Evolutionary conservation across 257 asterid genomes (phyloP).

Genomic region (Solanum gandarillasii): DNA sequence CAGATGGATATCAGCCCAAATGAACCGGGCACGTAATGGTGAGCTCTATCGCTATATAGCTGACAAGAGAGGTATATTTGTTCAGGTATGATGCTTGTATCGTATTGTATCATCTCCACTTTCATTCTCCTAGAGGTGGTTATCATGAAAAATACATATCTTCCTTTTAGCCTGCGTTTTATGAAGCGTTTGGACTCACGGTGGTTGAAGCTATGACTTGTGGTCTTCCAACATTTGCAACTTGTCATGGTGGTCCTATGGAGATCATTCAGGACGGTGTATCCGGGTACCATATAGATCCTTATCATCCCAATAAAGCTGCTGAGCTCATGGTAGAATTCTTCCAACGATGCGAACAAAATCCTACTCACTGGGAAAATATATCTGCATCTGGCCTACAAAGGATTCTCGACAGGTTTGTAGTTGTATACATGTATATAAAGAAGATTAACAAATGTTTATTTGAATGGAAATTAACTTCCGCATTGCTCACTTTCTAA

Average conservation of each 20-base stretch:
- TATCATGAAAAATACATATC: not conserved
- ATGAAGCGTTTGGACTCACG: conserved; percentile 96
- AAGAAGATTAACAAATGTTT: not conserved
- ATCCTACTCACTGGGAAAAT: conserved; percentile 55
- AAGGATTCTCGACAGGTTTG: conserved; percentile 60
- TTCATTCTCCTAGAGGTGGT: not conserved
- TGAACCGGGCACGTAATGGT: conserved; percentile 76
- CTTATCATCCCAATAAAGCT: conserved; percentile 79
- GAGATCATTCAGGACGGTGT: conserved; percentile 86
- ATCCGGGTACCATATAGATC: conserved; percentile 90
- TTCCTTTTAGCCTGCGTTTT: conserved; percentile 69
- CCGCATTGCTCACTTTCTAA: not conserved
- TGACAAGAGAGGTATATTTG: conserved; percentile 84
- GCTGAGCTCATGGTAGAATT: conserved; percentile 54
- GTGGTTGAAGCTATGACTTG: conserved; percentile 96
- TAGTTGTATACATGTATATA: not conserved
- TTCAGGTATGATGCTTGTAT: conserved; percentile 43
- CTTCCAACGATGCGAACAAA: conserved; percentile 56
- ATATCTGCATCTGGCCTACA: conserved; percentile 47
- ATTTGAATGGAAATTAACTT: not conserved
- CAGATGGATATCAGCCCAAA: conserved; percentile 81
- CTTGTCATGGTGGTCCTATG: conserved; percentile 88
- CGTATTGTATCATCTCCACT: not conserved
- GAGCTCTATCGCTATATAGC: conserved; percentile 96
- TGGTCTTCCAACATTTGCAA: conserved; percentile 91